Conservation (phyloP, 768 basidiomycete genomes). For the Boletus eberwhitei region DNA sequence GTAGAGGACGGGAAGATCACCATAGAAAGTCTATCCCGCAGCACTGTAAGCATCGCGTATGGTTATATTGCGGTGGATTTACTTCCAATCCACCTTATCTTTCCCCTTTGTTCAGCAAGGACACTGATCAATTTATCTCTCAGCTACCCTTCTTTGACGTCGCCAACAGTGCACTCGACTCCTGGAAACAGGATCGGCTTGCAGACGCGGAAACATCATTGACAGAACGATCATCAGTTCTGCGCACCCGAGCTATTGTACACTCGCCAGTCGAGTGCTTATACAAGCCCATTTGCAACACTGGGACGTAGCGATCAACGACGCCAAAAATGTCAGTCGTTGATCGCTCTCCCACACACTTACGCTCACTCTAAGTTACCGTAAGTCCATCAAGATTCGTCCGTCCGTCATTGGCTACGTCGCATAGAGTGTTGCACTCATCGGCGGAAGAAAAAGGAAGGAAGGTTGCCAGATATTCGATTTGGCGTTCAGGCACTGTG, state of each 20-base stretch:
- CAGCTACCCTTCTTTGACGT: too few species aligned
- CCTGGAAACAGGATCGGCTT: neutral
- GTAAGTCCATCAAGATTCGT: neutral
- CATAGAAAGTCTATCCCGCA: neutral
- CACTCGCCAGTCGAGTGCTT: neutral
- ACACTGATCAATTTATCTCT: neutral
- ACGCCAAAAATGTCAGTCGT: neutral
- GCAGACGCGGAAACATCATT: neutral
- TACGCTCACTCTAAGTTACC: neutral
- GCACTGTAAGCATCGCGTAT: too few species aligned
- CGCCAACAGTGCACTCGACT: neutral
- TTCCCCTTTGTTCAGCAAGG: too few species aligned
- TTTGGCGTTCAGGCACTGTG: neutral
- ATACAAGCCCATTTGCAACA: neutral
- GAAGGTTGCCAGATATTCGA: slow-evolving; percentile 2
- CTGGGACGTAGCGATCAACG: neutral
- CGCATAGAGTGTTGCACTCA: slow-evolving; percentile 2
- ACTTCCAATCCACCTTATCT: too few species aligned
- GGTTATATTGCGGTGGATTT: neutral
- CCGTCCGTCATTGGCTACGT: slow-evolving; percentile 3
- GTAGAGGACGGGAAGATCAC: too few species aligned
- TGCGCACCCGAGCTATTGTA: neutral
- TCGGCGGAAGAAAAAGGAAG: neutral
- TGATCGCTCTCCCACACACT: neutral
- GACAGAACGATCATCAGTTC: neutral